Conservation (phyloP, 2,329 filamentous ascomycete species). For the Didymellaceae sp. region DNA sequence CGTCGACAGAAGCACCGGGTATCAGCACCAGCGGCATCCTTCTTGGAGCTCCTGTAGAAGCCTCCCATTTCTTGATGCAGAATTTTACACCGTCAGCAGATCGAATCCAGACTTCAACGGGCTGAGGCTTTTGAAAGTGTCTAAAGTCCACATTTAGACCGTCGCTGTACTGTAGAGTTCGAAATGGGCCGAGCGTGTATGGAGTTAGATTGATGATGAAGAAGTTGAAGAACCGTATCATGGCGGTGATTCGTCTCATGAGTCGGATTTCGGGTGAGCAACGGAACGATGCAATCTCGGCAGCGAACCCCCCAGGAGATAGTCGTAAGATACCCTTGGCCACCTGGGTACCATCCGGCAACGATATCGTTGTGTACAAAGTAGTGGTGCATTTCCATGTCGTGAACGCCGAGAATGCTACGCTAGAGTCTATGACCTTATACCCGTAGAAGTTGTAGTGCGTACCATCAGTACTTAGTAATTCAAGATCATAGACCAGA, state of each 20-base stretch:
- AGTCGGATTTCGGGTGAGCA: background rate
- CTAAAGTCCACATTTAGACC: background rate
- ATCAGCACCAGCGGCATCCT: conserved; percentile 62
- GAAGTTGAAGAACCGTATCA: background rate
- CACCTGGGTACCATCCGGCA: background rate
- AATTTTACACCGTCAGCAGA: background rate
- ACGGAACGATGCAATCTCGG: background rate
- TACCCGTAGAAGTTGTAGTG: background rate
- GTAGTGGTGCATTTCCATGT: background rate
- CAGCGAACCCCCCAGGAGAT: background rate
- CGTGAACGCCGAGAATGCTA: background rate
- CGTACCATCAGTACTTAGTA: background rate
- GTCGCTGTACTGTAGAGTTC: background rate
- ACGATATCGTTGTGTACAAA: background rate
- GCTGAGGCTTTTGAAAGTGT: background rate
- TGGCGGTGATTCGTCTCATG: background rate
- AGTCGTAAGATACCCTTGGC: conserved; percentile 1
- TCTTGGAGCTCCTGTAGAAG: background rate
- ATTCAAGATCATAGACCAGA: conserved; percentile 60
- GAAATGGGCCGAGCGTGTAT: background rate
- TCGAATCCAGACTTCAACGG: background rate
- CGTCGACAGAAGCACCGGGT: conserved; percentile 67
- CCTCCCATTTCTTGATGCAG: conserved; percentile 2
- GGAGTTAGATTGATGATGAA: background rate
- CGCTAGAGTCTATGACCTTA: background rate